phyloP scores from a whole-genome alignment of 805 yeast species.

The Starmerella powellii region DNA sequence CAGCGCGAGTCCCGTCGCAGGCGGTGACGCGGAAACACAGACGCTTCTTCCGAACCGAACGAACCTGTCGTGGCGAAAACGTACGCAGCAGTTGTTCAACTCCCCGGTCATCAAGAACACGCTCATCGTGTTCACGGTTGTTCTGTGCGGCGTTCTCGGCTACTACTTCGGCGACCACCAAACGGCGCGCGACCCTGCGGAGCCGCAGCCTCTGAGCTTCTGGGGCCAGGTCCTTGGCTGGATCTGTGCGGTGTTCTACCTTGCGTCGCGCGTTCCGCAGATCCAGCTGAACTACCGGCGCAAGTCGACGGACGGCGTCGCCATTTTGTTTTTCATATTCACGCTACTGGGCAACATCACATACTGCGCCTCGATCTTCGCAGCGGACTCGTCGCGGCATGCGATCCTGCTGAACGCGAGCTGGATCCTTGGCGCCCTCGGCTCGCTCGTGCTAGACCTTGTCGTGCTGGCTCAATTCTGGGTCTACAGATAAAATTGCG shows the following conservation, averaged over 20 bases:
- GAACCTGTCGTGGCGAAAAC: neutral
- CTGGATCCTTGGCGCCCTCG: slow-evolving; percentile 86
- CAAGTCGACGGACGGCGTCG: slow-evolving; percentile 89
- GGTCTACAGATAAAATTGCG: slow-evolving; percentile 35
- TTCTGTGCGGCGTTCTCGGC: slow-evolving; percentile 72
- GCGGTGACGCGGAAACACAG: slow-evolving; percentile 10
- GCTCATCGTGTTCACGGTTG: slow-evolving; percentile 52
- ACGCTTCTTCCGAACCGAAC: slow-evolving; percentile 6
- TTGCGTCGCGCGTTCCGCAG: slow-evolving; percentile 90
- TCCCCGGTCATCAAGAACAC: slow-evolving; percentile 21
- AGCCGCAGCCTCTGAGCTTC: slow-evolving; percentile 47
- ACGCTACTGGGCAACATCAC: slow-evolving; percentile 92
- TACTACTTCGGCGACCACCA: slow-evolving; percentile 60
- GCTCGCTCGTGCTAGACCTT: slow-evolving; percentile 74
- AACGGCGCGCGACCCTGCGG: slow-evolving; percentile 32
- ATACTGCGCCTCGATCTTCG: slow-evolving; percentile 73
- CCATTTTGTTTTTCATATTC: slow-evolving; percentile 83
- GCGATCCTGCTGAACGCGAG: slow-evolving; percentile 73
- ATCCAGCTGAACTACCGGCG: slow-evolving; percentile 71
- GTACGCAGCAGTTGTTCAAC: neutral
- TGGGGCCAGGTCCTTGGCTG: slow-evolving; percentile 82
- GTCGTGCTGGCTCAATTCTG: slow-evolving; percentile 78
- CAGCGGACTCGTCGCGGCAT: slow-evolving; percentile 49
- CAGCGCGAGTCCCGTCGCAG: neutral
- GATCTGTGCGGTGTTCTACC: slow-evolving; percentile 36